Conservation (phyloP, 306 rosid species). For the Sindora glabra region DNA sequence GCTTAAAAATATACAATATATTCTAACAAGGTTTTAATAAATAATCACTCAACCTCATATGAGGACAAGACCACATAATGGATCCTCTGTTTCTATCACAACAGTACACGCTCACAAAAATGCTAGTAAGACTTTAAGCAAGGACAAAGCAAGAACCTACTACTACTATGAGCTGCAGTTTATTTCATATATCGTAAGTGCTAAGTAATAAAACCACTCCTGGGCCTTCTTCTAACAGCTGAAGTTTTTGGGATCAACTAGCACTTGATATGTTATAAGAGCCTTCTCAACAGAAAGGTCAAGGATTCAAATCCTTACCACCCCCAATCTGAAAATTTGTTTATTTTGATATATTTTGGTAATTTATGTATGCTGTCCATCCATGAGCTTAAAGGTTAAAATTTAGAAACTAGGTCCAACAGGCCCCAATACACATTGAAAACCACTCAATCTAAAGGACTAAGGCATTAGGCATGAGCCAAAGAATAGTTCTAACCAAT, state of each 20-base stretch:
- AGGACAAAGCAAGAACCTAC: neutral
- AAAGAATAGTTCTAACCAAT: neutral
- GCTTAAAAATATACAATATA: neutral
- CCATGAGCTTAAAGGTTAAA: neutral
- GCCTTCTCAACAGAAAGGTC: too few species aligned
- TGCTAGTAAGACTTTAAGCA: neutral
- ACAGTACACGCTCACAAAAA: neutral
- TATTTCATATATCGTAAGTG: neutral
- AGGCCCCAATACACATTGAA: neutral
- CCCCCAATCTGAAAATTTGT: too few species aligned
- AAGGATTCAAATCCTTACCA: too few species aligned
- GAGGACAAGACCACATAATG: neutral
- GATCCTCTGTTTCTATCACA: constrained; percentile 3
- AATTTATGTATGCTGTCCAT: too few species aligned
- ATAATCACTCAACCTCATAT: neutral
- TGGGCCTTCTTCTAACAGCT: too few species aligned
- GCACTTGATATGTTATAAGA: too few species aligned
- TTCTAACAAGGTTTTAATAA: neutral
- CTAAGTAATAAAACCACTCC: too few species aligned
- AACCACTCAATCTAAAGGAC: neutral
- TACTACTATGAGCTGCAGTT: neutral
- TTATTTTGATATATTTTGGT: too few species aligned
- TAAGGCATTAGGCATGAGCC: constrained; percentile 3
- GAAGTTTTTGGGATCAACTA: too few species aligned
- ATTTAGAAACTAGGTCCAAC: neutral